phyloP scores from a whole-genome alignment of 2,329 filamentous ascomycete species.

The Pseudocercospora fijiensis region DNA sequence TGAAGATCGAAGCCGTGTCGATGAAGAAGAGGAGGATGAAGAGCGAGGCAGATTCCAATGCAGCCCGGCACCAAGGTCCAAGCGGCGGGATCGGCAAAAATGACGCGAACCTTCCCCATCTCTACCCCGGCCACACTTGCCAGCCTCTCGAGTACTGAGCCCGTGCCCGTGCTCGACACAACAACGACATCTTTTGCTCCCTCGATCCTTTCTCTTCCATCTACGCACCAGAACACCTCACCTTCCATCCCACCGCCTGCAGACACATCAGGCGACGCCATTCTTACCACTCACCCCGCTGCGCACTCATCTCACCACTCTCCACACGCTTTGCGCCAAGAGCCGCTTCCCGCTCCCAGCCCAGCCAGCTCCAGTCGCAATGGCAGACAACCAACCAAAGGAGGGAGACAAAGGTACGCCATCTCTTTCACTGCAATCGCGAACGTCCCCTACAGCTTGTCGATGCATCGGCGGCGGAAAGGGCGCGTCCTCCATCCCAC shows the following conservation, averaged over 20 bases:
- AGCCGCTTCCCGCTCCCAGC: slow-evolving; percentile 6
- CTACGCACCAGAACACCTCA: slow-evolving; percentile 4
- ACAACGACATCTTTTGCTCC: slow-evolving; percentile 6
- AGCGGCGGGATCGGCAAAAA: slow-evolving; percentile 9
- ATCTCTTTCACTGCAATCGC: slow-evolving; percentile 18
- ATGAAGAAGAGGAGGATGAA: not conserved
- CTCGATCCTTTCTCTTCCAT: slow-evolving; percentile 4
- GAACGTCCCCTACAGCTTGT: slow-evolving; percentile 17
- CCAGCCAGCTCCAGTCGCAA: slow-evolving; percentile 28
- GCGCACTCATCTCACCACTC: slow-evolving; percentile 17
- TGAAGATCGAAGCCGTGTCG: not conserved
- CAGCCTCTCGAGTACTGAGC: slow-evolving; percentile 7
- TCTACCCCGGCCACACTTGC: slow-evolving; percentile 7
- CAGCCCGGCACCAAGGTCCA: not conserved
- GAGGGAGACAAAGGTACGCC: slow-evolving; percentile 44
- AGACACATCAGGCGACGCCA: slow-evolving; percentile 24
- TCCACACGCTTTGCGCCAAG: slow-evolving; percentile 28
- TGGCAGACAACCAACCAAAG: slow-evolving; percentile 51
- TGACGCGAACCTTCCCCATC: slow-evolving; percentile 13
- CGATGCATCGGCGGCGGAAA: slow-evolving; percentile 18
- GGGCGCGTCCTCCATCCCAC: slow-evolving; percentile 6
- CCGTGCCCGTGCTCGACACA: not conserved
- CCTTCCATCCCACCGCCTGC: slow-evolving; percentile 17
- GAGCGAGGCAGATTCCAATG: not conserved
- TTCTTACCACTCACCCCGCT: slow-evolving; percentile 12